Percentiles rank a stretch among this genome's conserved stretches.
Conservation (phyloP, 2,329 filamentous ascomycete genomes). For the Botryotinia convoluta region DNA sequence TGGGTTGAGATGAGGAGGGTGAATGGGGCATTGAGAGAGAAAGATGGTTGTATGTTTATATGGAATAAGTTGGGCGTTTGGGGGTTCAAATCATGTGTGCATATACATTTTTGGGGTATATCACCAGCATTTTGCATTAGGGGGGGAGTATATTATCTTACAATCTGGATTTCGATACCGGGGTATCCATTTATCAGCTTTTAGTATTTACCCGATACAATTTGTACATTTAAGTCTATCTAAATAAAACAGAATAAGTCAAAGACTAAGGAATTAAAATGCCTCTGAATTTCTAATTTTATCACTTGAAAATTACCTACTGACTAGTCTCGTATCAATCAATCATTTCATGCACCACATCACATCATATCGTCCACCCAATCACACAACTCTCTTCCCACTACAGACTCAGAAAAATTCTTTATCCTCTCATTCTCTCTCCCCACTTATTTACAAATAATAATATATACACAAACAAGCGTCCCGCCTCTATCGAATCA, state of each 20-base stretch:
- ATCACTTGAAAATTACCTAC: not conserved
- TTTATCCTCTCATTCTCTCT: too few relatives aligned
- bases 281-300: not conserved
- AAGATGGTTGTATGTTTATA: conserved; percentile 6
- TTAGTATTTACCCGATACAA: not conserved
- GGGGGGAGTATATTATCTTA: not conserved
- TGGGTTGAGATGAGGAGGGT: conserved; percentile 6
- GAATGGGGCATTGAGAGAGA: not conserved
- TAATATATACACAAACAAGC: not conserved
- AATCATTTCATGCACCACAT: not conserved
- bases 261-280: not conserved
- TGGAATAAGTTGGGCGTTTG: not conserved
- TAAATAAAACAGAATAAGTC: not conserved
- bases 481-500: rapidly evolving
- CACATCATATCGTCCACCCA: not conserved
- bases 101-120: not conserved
- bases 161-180: not conserved
- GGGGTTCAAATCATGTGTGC: not conserved
- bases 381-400: not conserved
- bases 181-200: not conserved
- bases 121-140: not conserved
- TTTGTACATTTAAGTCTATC: not conserved
- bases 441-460: too few relatives aligned
- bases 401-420: not conserved
- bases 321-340: not conserved